Percentiles rank a stretch among this genome's conserved stretches.
Conservation (phyloP, 116 monocot species). For the Trichopus zeylanicus region DNA sequence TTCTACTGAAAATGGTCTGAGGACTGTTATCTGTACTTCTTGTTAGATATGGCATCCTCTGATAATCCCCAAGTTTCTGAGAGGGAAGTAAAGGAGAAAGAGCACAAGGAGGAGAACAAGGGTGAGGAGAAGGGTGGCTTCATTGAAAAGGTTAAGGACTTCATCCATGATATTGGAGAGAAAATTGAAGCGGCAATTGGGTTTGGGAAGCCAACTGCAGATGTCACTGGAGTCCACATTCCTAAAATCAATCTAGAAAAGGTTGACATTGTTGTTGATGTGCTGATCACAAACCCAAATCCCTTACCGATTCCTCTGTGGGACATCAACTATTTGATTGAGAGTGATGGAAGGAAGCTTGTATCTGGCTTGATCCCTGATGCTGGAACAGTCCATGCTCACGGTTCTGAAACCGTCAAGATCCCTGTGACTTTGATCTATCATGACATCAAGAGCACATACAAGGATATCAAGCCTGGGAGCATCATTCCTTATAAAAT, state of each 20-base stretch:
- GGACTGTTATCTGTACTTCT: neutral
- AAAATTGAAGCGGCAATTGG: conserved; percentile 93
- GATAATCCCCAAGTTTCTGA: conserved; percentile 30
- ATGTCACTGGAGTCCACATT: conserved; percentile 74
- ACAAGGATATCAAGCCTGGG: conserved; percentile 74
- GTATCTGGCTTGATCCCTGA: conserved; percentile 94
- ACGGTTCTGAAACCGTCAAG: conserved; percentile 93
- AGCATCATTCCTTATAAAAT: conserved; percentile 91
- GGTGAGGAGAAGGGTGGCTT: conserved; percentile 70
- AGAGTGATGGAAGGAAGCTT: conserved; percentile 94
- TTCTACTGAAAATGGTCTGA: neutral
- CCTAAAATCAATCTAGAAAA: conserved; percentile 72
- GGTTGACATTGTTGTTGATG: conserved; percentile 72
- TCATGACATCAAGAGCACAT: conserved; percentile 85
- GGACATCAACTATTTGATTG: conserved; percentile 82
- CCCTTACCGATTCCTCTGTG: conserved; percentile 90
- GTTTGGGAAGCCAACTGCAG: conserved; percentile 93
- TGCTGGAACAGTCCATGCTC: conserved; percentile 95
- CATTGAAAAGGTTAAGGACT: conserved; percentile 93
- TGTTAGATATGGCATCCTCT: conserved; percentile 50
- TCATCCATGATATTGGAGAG: conserved; percentile 95
- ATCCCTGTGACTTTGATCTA: conserved; percentile 75
- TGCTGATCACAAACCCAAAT: conserved; percentile 82
- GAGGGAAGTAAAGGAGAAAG: conserved; percentile 10
- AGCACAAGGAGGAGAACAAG: conserved; percentile 39